phyloP scores from a whole-genome alignment of 352 stramenopile species.

The Albugo candida region DNA sequence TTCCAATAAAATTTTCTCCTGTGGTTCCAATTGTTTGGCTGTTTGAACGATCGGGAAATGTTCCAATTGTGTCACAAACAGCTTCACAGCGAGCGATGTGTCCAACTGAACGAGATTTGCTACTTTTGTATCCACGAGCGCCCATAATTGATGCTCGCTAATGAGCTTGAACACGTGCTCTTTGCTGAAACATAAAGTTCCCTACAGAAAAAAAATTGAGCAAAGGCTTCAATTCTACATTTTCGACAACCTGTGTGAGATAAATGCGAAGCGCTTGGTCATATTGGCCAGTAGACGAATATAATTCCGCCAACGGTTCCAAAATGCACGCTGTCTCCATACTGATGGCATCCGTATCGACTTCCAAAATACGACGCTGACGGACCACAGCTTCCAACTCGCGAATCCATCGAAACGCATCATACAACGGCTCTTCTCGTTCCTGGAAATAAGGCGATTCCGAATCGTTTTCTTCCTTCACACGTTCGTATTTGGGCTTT shows the following conservation, averaged over 20 bases:
- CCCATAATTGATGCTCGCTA: constrained; percentile 61
- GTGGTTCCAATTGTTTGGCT: constrained; percentile 48
- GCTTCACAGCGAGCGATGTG: constrained; percentile 35
- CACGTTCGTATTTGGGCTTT: constrained; percentile 33
- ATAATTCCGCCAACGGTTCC: constrained; percentile 62
- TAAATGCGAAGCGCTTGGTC: constrained; percentile 72
- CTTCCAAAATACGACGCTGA: constrained; percentile 44
- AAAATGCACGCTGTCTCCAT: constrained; percentile 68
- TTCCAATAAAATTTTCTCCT: constrained; percentile 40
- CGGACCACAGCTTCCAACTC: constrained; percentile 57
- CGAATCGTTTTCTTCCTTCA: constrained; percentile 2
- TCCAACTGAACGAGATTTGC: constrained; percentile 63
- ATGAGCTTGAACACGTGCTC: constrained; percentile 73
- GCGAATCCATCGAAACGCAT: constrained; percentile 63
- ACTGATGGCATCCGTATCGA: constrained; percentile 19
- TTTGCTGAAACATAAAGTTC: constrained; percentile 70
- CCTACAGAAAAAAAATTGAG: constrained; percentile 2
- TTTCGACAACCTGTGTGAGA: constrained; percentile 46
- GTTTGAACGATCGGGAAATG: constrained; percentile 61
- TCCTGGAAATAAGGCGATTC: constrained; percentile 48
- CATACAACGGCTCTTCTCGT: constrained; percentile 44
- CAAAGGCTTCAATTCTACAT: too few species aligned
- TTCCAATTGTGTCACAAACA: constrained; percentile 65
- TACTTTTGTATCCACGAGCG: constrained; percentile 59
- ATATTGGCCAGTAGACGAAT: constrained; percentile 63